phyloP scores from a whole-genome alignment of 176 grass and related monocot genomes.

The Oryza meyeriana region DNA sequence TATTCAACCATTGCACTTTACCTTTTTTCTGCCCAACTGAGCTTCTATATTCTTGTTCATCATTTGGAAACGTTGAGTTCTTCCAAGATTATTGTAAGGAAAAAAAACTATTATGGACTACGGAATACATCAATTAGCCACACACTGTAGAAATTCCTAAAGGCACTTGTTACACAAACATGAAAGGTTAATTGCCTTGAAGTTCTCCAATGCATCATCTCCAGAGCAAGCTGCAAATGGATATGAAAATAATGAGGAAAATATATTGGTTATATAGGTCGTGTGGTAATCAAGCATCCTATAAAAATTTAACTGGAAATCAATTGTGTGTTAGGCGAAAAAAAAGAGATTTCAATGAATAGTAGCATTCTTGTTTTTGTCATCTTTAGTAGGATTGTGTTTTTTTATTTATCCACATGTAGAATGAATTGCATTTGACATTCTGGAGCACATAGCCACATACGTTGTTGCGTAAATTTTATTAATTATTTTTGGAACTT shows the following conservation, averaged over 20 bases:
- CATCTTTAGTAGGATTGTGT: not conserved
- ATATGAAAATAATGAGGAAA: not conserved
- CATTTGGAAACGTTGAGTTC: too few species aligned
- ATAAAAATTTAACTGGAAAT: not conserved
- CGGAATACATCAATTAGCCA: too few species aligned
- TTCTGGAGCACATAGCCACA: not conserved
- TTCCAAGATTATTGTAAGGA: too few species aligned
- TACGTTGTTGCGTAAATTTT: not conserved
- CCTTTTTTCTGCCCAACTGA: too few species aligned
- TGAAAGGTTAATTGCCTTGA: not conserved
- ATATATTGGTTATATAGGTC: not conserved
- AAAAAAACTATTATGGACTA: too few species aligned
- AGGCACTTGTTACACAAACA: too few species aligned
- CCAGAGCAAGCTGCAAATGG: not conserved
- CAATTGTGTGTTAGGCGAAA: not conserved
- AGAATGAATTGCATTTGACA: not conserved
- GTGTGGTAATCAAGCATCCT: not conserved
- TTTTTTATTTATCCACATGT: not conserved
- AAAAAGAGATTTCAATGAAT: not conserved
- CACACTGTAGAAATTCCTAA: too few species aligned
- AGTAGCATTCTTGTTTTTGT: not conserved
- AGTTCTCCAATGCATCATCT: not conserved
- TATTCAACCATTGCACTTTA: too few species aligned
- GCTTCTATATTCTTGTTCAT: too few species aligned
- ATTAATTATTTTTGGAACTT: not conserved